Evolutionary conservation across 1,284 basidiomycete genomes (phyloP).

Genomic region (Neonothopanus nambi): DNA sequence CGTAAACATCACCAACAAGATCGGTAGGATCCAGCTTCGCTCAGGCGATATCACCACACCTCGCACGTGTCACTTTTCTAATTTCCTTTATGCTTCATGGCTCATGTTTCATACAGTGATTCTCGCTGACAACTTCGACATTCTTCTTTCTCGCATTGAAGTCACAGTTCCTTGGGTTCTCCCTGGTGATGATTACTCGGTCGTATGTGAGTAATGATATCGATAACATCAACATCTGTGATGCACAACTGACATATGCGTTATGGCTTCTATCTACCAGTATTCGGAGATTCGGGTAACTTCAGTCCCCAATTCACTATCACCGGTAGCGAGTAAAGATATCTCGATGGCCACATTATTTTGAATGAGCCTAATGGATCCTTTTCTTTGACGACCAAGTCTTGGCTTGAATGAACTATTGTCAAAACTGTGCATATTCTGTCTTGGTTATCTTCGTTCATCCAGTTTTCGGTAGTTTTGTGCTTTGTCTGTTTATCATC

Average conservation of each 20-base stretch:
- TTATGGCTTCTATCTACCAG: conserved; percentile 21
- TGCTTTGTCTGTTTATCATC: too few species aligned
- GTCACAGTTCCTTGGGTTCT: conserved; percentile 35
- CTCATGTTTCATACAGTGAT: conserved; percentile 21
- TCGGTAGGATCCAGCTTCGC: conserved; percentile 34
- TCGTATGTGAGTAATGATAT: conserved; percentile 36
- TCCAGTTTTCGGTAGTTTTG: too few species aligned
- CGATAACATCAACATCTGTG: not conserved
- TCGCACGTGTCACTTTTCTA: conserved; percentile 24
- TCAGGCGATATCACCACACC: conserved; percentile 25
- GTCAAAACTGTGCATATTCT: too few species aligned
- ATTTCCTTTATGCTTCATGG: not conserved
- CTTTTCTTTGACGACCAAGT: too few species aligned
- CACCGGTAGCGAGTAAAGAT: conserved; percentile 12
- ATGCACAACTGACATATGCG: not conserved
- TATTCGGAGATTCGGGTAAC: conserved; percentile 38
- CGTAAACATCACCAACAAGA: conserved; percentile 36
- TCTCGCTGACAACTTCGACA: conserved; percentile 33
- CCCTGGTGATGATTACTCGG: conserved; percentile 31
- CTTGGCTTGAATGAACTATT: too few species aligned
- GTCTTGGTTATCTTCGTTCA: too few species aligned
- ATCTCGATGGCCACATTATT: too few species aligned
- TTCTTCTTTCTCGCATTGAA: conserved; percentile 29
- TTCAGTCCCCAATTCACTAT: conserved; percentile 39
- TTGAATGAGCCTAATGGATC: too few species aligned